These are phyloP conservation scores for Clarireedia homoeocarpa DNA, from an alignment of 2,329 filamentous ascomycete species.

Conservation along the genomic window DNA sequence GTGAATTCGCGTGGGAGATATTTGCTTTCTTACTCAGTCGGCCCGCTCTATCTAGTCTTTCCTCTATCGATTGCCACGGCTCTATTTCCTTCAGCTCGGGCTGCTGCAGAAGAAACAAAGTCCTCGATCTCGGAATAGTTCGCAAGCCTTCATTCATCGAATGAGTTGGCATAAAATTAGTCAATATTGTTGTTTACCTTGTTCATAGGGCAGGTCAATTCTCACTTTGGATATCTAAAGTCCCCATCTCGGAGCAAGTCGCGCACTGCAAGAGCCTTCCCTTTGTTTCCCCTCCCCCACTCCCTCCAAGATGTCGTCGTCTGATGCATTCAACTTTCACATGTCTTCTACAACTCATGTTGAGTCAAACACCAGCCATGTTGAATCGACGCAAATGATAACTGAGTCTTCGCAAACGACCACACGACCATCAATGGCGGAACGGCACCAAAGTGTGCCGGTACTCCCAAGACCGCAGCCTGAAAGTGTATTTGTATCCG, in stretches of 20 bases:
- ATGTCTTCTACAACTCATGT: neutral
- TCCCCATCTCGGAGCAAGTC: neutral
- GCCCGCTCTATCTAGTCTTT: neutral
- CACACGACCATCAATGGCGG: constrained; percentile 10
- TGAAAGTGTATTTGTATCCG: neutral
- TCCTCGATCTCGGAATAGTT: neutral
- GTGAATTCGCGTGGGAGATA: neutral
- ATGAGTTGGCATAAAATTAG: constrained; percentile 6
- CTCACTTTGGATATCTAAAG: neutral
- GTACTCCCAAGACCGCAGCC: neutral
- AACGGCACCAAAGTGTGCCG: constrained; percentile 7
- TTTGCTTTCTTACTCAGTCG: neutral
- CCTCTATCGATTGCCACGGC: neutral
- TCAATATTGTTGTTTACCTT: neutral
- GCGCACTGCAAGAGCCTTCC: neutral
- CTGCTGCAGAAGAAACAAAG: neutral
- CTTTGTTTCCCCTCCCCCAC: no score
- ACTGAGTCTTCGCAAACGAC: neutral
- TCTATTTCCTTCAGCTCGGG: neutral
- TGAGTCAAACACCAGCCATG: neutral
- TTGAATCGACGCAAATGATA: neutral
- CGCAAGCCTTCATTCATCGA: neutral
- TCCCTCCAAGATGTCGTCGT: neutral
- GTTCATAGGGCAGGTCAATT: neutral
- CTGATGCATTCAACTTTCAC: constrained; percentile 8